A percentile compares a stretch with the other conserved stretches of the same genome.
phyloP scores from a whole-genome alignment of 2,329 filamentous ascomycete genomes.

The Neonectria coccinea region DNA sequence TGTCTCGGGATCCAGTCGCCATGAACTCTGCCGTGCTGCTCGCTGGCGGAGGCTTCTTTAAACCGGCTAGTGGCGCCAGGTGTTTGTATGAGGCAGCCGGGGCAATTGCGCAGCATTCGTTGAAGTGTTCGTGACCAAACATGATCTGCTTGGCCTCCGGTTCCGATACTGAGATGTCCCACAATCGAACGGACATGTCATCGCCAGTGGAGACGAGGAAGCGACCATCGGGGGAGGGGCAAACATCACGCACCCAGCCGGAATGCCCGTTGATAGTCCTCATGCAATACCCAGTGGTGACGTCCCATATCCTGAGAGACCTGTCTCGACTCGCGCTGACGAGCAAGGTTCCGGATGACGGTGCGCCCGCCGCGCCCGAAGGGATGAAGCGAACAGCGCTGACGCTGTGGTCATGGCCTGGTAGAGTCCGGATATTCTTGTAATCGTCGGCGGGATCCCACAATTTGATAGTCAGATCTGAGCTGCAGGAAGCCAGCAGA shows the following conservation, averaged over 20 bases:
- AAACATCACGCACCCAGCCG: constrained; percentile 92
- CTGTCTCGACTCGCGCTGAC: constrained; percentile 89
- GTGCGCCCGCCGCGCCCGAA: constrained; percentile 80
- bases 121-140: constrained; percentile 85
- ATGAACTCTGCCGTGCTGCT: constrained; percentile 86
- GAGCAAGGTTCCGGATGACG: constrained; percentile 84
- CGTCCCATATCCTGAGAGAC: constrained; percentile 90
- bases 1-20: constrained; percentile 90
- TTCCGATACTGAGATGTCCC: constrained; percentile 77
- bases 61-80: constrained; percentile 79
- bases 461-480: constrained; percentile 91
- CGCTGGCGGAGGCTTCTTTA: constrained; percentile 83
- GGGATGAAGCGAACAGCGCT: constrained; percentile 90
- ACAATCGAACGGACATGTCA: constrained; percentile 84
- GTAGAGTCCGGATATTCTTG: constrained; percentile 92
- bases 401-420: constrained; percentile 92
- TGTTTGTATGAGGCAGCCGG: constrained; percentile 83
- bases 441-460: constrained; percentile 95
- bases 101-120: constrained; percentile 89
- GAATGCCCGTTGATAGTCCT: constrained; percentile 88
- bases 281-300: constrained; percentile 91
- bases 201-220: constrained; percentile 86
- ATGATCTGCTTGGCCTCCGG: constrained; percentile 83
- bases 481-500: constrained; percentile 75
- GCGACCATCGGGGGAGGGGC: constrained; percentile 83